Percentiles rank a stretch among this genome's conserved stretches.
Conservation (phyloP, 2,329 filamentous ascomycete genomes). For the Curvularia sp. region DNA sequence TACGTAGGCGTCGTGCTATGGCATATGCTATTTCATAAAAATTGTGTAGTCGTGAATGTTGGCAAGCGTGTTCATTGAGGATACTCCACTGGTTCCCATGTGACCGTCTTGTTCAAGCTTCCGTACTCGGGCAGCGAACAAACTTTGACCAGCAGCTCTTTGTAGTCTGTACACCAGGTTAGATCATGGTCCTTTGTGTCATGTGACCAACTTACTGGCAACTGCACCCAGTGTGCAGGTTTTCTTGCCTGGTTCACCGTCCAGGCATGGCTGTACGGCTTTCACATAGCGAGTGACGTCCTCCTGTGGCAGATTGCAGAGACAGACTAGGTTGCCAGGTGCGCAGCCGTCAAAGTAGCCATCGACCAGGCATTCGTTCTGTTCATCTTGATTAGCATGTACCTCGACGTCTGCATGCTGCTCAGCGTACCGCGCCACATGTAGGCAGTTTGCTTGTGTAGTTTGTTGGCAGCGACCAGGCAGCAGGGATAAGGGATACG, state of each 20-base stretch:
- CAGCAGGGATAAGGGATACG: conserved; percentile 17
- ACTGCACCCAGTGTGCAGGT: conserved; percentile 27
- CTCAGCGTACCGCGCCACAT: conserved; percentile 23
- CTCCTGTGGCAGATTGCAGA: conserved; percentile 27
- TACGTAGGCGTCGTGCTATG: conserved; percentile 8
- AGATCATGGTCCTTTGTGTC: neutral
- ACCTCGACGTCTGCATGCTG: neutral
- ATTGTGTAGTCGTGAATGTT: conserved; percentile 3
- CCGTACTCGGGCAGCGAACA: conserved; percentile 20
- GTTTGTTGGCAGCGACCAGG: conserved; percentile 15
- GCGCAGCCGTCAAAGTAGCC: conserved; percentile 20
- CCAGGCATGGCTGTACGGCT: conserved; percentile 29
- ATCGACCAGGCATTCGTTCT: conserved; percentile 11
- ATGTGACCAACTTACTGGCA: conserved; percentile 18
- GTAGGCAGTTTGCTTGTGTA: conserved; percentile 18
- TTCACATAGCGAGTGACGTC: conserved; percentile 25
- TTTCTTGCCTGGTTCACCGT: conserved; percentile 18
- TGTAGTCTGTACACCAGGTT: conserved; percentile 23
- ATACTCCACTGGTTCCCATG: conserved; percentile 7
- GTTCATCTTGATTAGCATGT: neutral
- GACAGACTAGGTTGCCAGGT: conserved; percentile 15
- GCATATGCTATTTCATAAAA: conserved; percentile 10
- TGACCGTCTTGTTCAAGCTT: conserved; percentile 20
- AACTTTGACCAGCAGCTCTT: conserved; percentile 19
- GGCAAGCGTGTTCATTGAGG: neutral